These are phyloP conservation scores for Cytospora chrysosperma DNA, from an alignment of 2,329 filamentous ascomycete species.

Conservation along the genomic window DNA sequence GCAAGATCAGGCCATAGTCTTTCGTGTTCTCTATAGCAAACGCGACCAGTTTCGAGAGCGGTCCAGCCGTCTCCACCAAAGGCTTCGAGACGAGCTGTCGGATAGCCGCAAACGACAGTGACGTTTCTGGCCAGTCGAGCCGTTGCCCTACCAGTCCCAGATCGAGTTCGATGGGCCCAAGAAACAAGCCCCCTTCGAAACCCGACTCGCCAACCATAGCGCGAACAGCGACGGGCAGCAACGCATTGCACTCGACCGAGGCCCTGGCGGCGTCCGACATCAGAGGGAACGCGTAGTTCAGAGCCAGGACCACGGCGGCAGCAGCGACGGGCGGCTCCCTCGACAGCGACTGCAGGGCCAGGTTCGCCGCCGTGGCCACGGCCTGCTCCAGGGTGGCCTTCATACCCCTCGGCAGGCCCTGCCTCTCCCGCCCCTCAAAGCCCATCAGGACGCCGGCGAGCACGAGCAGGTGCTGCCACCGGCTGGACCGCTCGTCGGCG, in stretches of 20 bases:
- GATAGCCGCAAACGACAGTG: slow-evolving; percentile 60
- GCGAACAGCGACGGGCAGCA: slow-evolving; percentile 69
- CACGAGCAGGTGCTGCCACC: slow-evolving; percentile 84
- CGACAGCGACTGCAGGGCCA: slow-evolving; percentile 59
- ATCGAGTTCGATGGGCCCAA: slow-evolving; percentile 68
- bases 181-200: slow-evolving; percentile 72
- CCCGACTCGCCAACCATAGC: slow-evolving; percentile 71
- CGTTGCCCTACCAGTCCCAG: slow-evolving; percentile 54
- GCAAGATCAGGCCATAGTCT: slow-evolving; percentile 28
- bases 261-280: slow-evolving; percentile 60
- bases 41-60: slow-evolving; percentile 63
- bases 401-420: slow-evolving; percentile 62
- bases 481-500: slow-evolving; percentile 56
- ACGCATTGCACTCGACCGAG: slow-evolving; percentile 62
- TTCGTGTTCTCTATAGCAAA: slow-evolving; percentile 58
- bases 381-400: slow-evolving; percentile 69
- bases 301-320: slow-evolving; percentile 63
- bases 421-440: slow-evolving; percentile 63
- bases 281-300: slow-evolving; percentile 75
- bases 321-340: slow-evolving; percentile 41
- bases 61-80: slow-evolving; percentile 65
- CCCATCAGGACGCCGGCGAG: slow-evolving; percentile 77
- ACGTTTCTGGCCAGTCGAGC: slow-evolving; percentile 63
- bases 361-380: slow-evolving; percentile 71
- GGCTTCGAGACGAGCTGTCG: slow-evolving; percentile 59